Conservation (phyloP, 306 rosid species). For the Inga laurina region DNA sequence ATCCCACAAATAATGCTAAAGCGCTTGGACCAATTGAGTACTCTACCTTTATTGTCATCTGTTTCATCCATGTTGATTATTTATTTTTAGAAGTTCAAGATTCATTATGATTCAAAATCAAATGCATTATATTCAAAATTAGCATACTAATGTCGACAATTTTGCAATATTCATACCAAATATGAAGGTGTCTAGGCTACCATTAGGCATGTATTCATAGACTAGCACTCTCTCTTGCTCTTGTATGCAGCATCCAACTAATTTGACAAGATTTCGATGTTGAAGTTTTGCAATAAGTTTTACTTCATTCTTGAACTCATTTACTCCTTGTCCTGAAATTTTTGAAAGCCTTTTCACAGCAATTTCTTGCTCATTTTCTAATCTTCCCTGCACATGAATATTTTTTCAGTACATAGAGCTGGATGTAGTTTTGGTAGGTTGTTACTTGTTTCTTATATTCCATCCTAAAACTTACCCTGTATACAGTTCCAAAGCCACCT, state of each 20-base stretch:
- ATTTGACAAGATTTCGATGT: constrained; percentile 49
- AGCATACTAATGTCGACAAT: background rate
- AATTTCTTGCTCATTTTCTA: constrained; percentile 37
- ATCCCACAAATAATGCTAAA: constrained; percentile 40
- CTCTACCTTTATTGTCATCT: background rate
- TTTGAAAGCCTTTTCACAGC: constrained; percentile 51
- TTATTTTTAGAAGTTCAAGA: background rate
- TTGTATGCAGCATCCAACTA: constrained; percentile 45
- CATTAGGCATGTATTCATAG: constrained; percentile 52
- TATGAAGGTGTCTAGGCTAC: constrained; percentile 48
- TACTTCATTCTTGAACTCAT: constrained; percentile 49
- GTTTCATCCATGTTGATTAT: background rate
- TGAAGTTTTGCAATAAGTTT: constrained; percentile 45
- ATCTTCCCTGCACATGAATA: constrained; percentile 9
- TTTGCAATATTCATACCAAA: constrained; percentile 27
- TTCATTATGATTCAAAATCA: too few relatives aligned
- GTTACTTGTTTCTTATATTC: background rate
- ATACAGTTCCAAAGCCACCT: constrained; percentile 50
- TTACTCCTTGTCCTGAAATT: constrained; percentile 44
- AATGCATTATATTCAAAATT: background rate
- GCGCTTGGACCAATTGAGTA: constrained; percentile 37
- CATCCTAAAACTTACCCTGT: constrained; percentile 20
- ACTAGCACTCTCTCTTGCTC: constrained; percentile 45
- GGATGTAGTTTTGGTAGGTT: background rate
- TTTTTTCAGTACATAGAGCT: background rate